Percentiles rank a stretch among this genome's conserved stretches.
Evolutionary conservation across 371 early-diverging fungal genomes (phyloP).

Genomic region (Mortierella sp.): DNA sequence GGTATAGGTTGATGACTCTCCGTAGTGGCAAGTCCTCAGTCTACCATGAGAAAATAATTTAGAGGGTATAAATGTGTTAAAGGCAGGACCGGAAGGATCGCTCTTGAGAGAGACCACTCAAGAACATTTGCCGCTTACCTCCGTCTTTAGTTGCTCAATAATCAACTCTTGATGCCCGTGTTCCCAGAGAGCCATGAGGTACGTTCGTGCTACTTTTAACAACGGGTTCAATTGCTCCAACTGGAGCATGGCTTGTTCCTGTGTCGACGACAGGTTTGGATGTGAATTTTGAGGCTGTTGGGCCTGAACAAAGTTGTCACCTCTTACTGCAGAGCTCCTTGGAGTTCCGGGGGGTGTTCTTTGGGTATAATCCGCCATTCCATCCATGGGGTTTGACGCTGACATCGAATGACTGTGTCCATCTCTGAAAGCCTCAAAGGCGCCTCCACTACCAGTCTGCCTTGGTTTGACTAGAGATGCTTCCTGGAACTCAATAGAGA

Average conservation of each 20-base stretch:
- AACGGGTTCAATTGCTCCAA: constrained; percentile 23
- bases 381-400: no score
- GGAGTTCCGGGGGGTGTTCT: no score
- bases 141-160: constrained; percentile 23
- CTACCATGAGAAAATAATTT: constrained; percentile 5
- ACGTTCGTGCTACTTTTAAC: constrained; percentile 30
- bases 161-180: constrained; percentile 53
- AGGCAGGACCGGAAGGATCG: no score
- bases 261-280: not conserved
- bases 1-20: constrained; percentile 31
- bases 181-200: constrained; percentile 58
- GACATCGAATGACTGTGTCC: no score
- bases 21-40: constrained; percentile 23
- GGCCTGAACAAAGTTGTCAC: no score
- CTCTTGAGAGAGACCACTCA: no score
- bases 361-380: no score
- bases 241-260: not conserved
- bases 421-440: no score
- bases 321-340: no score
- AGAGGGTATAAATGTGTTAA: not conserved
- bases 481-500: constrained; percentile 37
- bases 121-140: constrained; percentile 41
- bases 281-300: no score
- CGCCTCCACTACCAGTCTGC: no score
- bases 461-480: not conserved